Base-by-base conservation (phyloP, 78 protist genomes). In the Guillardia theta region DNA sequence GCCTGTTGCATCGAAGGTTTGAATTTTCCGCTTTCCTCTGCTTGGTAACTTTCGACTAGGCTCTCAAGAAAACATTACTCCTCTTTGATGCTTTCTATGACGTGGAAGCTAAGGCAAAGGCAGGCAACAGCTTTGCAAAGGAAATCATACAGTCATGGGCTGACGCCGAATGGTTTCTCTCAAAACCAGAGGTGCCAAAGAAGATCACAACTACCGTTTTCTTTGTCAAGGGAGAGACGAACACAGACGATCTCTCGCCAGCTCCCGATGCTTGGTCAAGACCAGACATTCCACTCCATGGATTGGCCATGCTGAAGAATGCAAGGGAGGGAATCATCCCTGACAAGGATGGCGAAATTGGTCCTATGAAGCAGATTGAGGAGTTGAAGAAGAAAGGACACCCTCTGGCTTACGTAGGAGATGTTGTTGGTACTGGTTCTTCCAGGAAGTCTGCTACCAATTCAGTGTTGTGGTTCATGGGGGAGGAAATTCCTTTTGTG, bases 381-480 rank as follows among this genome's bases (percentile, higher is more conserved):
- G 94, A 77, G 62, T 94, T 95, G 39, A 92, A 94, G 92, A 93
- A 95, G 93, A 54, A 48, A 83, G 96, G 96, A 37, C 27, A 37
- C 94, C 96, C 96, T 30, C 94, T 95, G 36, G 96, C 94, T 2
- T 95, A 95, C 94, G 96, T 95, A 47, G 96, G 96, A 62, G 96
- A 95, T 78, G 96, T 95, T 12, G 96, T 95, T 33, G 96, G 96
- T 62, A 95, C 96, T 27, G 96, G 96, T 22, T 95, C 96, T 24
- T 95, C 96, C 88, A 64, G 96, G 41, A 95, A 95, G 95, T 88
- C 94, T 27, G 96, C 94, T 43, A 95, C 96, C 88, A 95, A 95
- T 94, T 83, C 93, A 37, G 88, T 95, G 62, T 64, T 95, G 39
- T 95, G 96, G 96, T 64, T 77, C 94, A 95, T 95, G 92, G 96